Percentiles rank a stretch among this genome's conserved stretches.
Conservation (phyloP, 441 rosid genomes). For the Melastoma candidum region DNA sequence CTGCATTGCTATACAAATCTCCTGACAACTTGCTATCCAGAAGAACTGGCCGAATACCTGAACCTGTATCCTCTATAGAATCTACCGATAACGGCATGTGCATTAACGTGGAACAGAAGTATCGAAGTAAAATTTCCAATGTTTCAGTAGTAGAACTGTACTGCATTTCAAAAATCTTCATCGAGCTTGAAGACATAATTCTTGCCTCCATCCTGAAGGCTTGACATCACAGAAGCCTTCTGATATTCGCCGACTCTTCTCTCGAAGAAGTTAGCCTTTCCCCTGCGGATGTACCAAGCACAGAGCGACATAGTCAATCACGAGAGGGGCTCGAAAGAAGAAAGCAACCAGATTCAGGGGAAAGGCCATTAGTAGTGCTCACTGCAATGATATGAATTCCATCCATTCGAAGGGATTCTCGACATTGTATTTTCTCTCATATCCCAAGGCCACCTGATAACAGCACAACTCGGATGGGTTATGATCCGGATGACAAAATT, state of each 20-base stretch:
- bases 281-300: conserved; percentile 34
- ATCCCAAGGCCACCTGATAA: conserved; percentile 56
- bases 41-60: no score
- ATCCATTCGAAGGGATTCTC: conserved; percentile 95
- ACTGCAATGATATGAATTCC: conserved; percentile 93
- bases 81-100: no score
- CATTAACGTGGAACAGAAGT: no score
- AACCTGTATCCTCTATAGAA: no score
- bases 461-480: no score
- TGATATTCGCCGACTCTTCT: conserved; percentile 86
- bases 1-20: no score
- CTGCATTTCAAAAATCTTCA: conserved; percentile 49
- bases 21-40: no score
- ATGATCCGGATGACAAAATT: no score
- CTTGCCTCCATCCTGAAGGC: conserved; percentile 34
- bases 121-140: no score
- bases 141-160: background rate
- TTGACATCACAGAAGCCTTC: conserved; percentile 28
- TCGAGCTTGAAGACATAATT: conserved; percentile 61
- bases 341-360: no score
- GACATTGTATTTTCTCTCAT: conserved; percentile 43
- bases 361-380: conserved; percentile 21
- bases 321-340: background rate
- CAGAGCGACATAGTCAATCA: background rate
- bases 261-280: conserved; percentile 77